phyloP scores from a whole-genome alignment of 2,329 filamentous ascomycete species.

The Fusarium foetens region DNA sequence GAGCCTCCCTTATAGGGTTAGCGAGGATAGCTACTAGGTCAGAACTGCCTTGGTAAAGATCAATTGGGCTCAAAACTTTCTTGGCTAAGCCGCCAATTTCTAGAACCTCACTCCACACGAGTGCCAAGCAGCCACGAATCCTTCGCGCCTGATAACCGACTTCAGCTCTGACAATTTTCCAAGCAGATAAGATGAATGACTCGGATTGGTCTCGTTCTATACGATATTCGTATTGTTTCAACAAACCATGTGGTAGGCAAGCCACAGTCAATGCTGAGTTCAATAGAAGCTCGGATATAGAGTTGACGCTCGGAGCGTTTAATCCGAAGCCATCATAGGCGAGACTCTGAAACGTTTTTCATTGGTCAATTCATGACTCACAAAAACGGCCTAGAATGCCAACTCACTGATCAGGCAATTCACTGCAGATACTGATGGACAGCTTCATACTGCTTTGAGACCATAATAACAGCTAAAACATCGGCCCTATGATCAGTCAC shows the following conservation, averaged over 20 bases:
- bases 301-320: background rate
- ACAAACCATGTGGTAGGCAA: background rate
- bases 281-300: background rate
- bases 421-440: background rate
- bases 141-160: background rate
- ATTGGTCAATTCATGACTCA: background rate
- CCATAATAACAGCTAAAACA: background rate
- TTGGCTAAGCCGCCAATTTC: background rate
- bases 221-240: background rate
- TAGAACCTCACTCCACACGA: background rate
- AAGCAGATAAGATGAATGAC: background rate
- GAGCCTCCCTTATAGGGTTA: background rate
- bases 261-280: too few relatives aligned
- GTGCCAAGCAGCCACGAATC: background rate
- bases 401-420: background rate
- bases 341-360: background rate
- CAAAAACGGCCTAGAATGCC: background rate
- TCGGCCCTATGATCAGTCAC: background rate
- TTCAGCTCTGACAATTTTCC: background rate
- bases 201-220: background rate
- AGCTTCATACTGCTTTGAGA: background rate
- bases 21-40: background rate
- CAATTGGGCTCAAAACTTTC: background rate
- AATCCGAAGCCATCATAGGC: background rate
- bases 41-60: too few relatives aligned